Evolutionary conservation across 1,284 basidiomycete species (phyloP).

Genomic region (Vanrija pseudolonga): DNA sequence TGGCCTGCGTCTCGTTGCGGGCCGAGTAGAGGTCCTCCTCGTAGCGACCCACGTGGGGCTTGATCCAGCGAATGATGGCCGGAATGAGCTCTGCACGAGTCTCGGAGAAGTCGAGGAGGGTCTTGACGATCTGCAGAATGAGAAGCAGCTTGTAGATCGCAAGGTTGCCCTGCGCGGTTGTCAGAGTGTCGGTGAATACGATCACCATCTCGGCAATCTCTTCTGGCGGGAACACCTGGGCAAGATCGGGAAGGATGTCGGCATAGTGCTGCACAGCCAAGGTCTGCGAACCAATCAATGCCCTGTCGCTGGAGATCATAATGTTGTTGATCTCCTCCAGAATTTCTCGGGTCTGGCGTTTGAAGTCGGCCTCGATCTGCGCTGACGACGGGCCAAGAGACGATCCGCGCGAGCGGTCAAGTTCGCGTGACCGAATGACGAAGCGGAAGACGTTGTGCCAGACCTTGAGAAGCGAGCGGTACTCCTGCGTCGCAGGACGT

Average conservation of each 20-base stretch:
- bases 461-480: conserved; percentile 88
- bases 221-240: conserved; percentile 69
- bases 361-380: conserved; percentile 80
- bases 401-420: conserved; percentile 76
- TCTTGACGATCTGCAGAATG: conserved; percentile 85
- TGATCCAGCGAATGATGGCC: conserved; percentile 86
- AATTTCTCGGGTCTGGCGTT: conserved; percentile 71
- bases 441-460: conserved; percentile 95
- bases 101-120: conserved; percentile 78
- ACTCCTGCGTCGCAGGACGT: conserved; percentile 68
- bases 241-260: conserved; percentile 81
- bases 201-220: conserved; percentile 83
- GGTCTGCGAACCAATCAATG: conserved; percentile 90
- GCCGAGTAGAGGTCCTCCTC: conserved; percentile 51
- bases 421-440: conserved; percentile 77
- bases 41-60: conserved; percentile 88
- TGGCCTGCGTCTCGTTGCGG: conserved; percentile 27
- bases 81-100: conserved; percentile 80
- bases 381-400: conserved; percentile 77
- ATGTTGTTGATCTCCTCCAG: conserved; percentile 78
- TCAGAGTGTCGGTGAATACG: conserved; percentile 77
- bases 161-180: conserved; percentile 74
- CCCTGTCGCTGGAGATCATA: conserved; percentile 75
- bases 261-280: conserved; percentile 91
- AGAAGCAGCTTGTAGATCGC: conserved; percentile 90